Evolutionary conservation across 495 filamentous ascomycete species (phyloP).

Genomic region (Talaromyces ruber): DNA sequence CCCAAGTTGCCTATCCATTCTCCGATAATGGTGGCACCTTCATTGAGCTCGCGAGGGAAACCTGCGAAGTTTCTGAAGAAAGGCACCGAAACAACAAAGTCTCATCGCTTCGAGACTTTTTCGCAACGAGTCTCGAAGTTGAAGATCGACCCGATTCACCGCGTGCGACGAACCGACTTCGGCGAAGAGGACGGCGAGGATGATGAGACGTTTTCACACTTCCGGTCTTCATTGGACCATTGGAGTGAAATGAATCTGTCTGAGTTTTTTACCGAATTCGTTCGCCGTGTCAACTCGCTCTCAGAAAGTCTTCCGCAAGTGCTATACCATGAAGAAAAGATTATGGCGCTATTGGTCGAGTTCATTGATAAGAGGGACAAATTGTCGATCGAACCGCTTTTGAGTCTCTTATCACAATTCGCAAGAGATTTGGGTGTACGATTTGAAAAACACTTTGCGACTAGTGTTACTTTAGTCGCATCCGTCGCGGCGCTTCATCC

Average conservation of each 20-base stretch:
- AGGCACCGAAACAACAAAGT: constrained; percentile 65
- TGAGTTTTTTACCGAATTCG: constrained; percentile 65
- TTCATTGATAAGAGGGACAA: constrained; percentile 71
- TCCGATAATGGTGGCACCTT: constrained; percentile 44
- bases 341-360: constrained; percentile 67
- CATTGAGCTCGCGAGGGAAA: constrained; percentile 57
- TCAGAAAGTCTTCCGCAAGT: constrained; percentile 89
- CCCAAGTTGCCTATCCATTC: constrained; percentile 13
- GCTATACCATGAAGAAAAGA: constrained; percentile 74
- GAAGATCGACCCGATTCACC: constrained; percentile 85
- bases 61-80: constrained; percentile 51
- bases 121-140: constrained; percentile 87
- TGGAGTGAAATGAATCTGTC: constrained; percentile 91
- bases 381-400: constrained; percentile 71
- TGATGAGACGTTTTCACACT: constrained; percentile 68
- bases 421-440: constrained; percentile 82
- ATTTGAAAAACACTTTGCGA: constrained; percentile 80
- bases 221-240: constrained; percentile 70
- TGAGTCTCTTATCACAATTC: constrained; percentile 79
- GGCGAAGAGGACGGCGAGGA: constrained; percentile 50
- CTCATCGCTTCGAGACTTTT: constrained; percentile 87
- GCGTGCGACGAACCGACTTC: constrained; percentile 72
- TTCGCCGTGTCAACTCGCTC: constrained; percentile 59
- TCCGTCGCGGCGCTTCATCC: constrained; percentile 53
- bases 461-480: constrained; percentile 58